phyloP scores from a whole-genome alignment of 176 grass and related monocot species.

The Carex kokanica region DNA sequence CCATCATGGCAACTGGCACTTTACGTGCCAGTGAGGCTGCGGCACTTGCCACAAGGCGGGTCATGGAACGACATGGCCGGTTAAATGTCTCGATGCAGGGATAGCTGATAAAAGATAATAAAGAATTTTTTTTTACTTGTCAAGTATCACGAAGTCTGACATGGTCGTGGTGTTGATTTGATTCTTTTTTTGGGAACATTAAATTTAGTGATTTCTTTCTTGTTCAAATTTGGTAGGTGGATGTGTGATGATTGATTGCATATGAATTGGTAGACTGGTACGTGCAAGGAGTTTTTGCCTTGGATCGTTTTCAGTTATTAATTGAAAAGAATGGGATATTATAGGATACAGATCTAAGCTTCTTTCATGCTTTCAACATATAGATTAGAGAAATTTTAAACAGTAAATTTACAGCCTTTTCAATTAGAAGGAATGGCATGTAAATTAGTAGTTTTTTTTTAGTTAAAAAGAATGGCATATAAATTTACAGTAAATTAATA shows the following conservation, averaged over 20 bases:
- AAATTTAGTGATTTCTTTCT: neutral
- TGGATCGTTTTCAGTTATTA: neutral
- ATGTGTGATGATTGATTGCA: neutral
- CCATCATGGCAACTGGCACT: constrained; percentile 59
- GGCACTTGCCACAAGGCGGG: constrained; percentile 39
- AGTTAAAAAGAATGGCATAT: too few species aligned
- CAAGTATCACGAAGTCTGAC: neutral
- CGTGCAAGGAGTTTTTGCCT: neutral
- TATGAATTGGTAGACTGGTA: neutral
- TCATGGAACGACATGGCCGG: constrained; percentile 68
- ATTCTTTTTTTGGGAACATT: constrained; percentile 9
- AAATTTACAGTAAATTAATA: too few species aligned
- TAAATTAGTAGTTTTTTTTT: too few species aligned
- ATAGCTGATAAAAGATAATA: neutral
- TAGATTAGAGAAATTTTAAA: neutral
- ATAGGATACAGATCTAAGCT: neutral
- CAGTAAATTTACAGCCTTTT: too few species aligned
- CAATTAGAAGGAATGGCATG: too few species aligned
- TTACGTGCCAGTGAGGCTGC: constrained; percentile 53
- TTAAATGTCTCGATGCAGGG: constrained; percentile 18
- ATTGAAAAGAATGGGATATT: neutral
- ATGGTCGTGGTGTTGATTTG: neutral
- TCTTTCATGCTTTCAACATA: neutral
- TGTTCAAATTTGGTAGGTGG: neutral
- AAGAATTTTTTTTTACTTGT: neutral